phyloP scores from a whole-genome alignment of 2,329 filamentous ascomycete genomes.

The Nigrospora oryzae region DNA sequence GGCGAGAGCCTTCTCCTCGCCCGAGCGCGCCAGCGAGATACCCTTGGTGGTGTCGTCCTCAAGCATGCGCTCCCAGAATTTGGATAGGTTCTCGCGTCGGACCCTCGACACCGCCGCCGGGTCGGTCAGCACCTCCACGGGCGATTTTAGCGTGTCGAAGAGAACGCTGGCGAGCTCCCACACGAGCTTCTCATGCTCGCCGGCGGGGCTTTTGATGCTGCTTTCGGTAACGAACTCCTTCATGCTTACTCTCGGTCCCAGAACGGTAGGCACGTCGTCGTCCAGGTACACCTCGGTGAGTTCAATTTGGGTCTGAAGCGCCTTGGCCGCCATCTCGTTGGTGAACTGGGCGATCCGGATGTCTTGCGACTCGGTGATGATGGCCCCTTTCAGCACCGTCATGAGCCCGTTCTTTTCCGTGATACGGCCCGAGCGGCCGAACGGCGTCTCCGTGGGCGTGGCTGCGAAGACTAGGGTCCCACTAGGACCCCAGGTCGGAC shows the following conservation, averaged over 20 bases:
- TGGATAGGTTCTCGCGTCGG: conserved; percentile 58
- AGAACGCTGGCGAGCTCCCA: conserved; percentile 85
- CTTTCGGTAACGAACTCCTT: conserved; percentile 32
- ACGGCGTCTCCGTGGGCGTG: conserved; percentile 23
- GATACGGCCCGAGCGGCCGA: conserved; percentile 18
- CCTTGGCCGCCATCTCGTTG: conserved; percentile 47
- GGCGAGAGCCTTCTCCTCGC: conserved; percentile 78
- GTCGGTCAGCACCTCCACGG: conserved; percentile 27
- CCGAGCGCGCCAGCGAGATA: conserved; percentile 49
- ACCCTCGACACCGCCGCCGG: conserved; percentile 25
- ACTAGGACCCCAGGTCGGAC: conserved; percentile 70
- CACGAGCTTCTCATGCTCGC: conserved; percentile 60
- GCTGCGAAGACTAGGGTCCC: conserved; percentile 63
- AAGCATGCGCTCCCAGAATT: conserved; percentile 59
- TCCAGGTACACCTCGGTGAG: conserved; percentile 43
- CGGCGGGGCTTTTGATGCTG: conserved; percentile 29
- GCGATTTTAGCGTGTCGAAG: conserved; percentile 60
- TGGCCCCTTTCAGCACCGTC: conserved; percentile 42
- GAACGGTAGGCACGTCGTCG: conserved; percentile 53
- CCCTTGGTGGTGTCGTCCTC: conserved; percentile 46
- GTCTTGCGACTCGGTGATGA: conserved; percentile 57
- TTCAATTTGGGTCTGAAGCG: conserved; percentile 45
- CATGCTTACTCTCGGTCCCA: conserved; percentile 37
- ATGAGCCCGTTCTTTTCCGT: conserved; percentile 38
- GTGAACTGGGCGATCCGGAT: conserved; percentile 57